Base-by-base conservation (phyloP, 148 eudicot genomes). In the Chenopodium album region DNA sequence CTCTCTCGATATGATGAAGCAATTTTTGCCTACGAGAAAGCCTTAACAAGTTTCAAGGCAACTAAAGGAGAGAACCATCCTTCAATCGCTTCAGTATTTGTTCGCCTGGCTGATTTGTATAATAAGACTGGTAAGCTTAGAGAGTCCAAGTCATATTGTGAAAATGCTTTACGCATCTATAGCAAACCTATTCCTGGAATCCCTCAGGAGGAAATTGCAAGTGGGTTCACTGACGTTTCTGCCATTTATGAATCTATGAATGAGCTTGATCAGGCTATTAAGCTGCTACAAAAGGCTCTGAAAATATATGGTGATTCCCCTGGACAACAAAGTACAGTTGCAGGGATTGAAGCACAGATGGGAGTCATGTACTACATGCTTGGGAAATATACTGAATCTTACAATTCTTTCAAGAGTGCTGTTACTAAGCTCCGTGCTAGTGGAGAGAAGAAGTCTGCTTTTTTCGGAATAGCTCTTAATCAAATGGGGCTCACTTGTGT, bases 341-440 rank as follows among this genome's bases (percentile, higher is more conserved):
- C 99, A 0, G 99, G 99, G n/a, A 94, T 97, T 70, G 98, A 97
- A 78, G 98, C 99, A n/a, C 99, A 94, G 85, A 94, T 97, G 91
- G 99, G 99, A 26, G 99, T 94, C 75, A 82, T 94, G 89, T 88
- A 91, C 81, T 97, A 94, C 79, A 89, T 97, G 92, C 84, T 97
- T 66, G 99, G 93, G 23, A 92, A 90, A 23, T 97, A 94, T 68
- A 70, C 87, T 7, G 98, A 97, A 80, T 90, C 99, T 3, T 94
- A 97, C 80, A 74, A 80, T 65, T 90, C 91, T 1, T 93, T 97
- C 26, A 90, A 89, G 81, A 94, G 81, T 74, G 95, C 95, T 26
- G 87, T 86, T 71, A 76, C 85, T 6, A 96, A 94, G 92, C 94
- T 97, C 67, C 89, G 99, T 64, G 91, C 91, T 0, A 91, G 89